Percentiles rank a stretch among this genome's conserved stretches.
phyloP scores from a whole-genome alignment of 164 flowering plant genomes.

The Cinnamomum chago region DNA sequence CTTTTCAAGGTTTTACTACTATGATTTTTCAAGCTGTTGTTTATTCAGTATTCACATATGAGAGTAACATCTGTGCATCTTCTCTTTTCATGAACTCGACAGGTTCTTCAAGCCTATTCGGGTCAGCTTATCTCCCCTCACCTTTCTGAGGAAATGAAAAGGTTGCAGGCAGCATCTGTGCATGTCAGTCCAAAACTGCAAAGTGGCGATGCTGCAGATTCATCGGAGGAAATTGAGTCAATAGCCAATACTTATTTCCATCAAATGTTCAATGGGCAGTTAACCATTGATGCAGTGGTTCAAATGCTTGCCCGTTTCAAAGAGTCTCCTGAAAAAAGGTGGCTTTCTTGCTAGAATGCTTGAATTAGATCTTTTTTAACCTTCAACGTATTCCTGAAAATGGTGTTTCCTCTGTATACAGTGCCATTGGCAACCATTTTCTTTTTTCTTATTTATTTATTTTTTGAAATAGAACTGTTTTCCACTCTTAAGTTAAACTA shows the following conservation, averaged over 20 bases:
- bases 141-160: constrained; percentile 66
- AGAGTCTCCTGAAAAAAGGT: constrained; percentile 85
- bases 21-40: neutral
- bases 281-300: constrained; percentile 72
- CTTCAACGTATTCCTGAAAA: neutral
- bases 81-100: constrained; percentile 7
- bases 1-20: constrained; percentile 57
- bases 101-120: constrained; percentile 75
- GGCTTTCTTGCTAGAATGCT: neutral
- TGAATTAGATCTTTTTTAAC: neutral
- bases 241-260: constrained; percentile 88
- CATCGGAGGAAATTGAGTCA: constrained; percentile 72
- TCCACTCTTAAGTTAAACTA: neutral
- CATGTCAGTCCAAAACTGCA: constrained; percentile 46
- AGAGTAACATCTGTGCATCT: neutral
- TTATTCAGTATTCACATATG: neutral
- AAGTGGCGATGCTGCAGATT: constrained; percentile 50
- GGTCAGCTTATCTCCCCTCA: constrained; percentile 39
- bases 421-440: too few relatives aligned
- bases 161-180: constrained; percentile 37
- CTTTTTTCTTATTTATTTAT: too few relatives aligned
- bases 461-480: neutral
- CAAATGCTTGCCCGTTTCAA: constrained; percentile 83
- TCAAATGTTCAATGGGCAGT: constrained; percentile 72
- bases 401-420: neutral